Base-by-base conservation (phyloP, 2,329 filamentous ascomycete species). In the Juglanconis oblonga region DNA sequence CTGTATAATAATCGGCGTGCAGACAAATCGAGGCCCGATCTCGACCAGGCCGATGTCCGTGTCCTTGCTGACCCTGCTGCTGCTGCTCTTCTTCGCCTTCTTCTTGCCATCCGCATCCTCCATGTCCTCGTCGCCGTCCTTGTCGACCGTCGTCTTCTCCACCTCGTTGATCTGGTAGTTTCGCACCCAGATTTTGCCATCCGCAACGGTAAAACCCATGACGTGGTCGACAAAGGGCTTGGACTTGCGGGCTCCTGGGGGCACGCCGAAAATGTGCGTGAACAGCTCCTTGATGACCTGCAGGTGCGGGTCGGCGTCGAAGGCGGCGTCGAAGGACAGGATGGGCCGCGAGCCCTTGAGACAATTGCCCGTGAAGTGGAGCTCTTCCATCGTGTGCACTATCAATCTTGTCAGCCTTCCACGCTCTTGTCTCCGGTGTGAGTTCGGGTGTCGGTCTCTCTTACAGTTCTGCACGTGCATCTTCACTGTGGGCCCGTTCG, bases 221-320 rank as follows among this genome's bases (percentile, higher is more conserved):
- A 99, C 90, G 68, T 95, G 93, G 73, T 99, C 95, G 64, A 98
- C 83, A 70, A 99, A 99, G 3, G 95, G 95, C 78, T 99, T 99
- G 62, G 91, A 89, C 70, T 96, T 96, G 68, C 91, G 84, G 31
- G 93, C 89, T 29, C 88, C 89, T 69, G 93, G 90, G 2, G 95
- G 95, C 0, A 99, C 95, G 62, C 92, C 93, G 72, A 99, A 98
- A 10, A 89, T 89, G 69, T 96, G 93, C 13, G 88, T 83, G 71
- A 99, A 88, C 67, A 98, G 84, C 74, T 98, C 93, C 74, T 96
- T 93, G 70, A 98, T 87, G 65, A 97, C 81, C 64, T 83, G 83
- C 58, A 96, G 87, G 70, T 97, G 87, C 2, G 92, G 90, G 68
- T 91, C 83, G 66, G 83, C 84, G 63, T 96, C 91, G 76, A 99